Conservation (phyloP, 768 basidiomycete genomes). For the Goffeauzyma gilvescens region DNA sequence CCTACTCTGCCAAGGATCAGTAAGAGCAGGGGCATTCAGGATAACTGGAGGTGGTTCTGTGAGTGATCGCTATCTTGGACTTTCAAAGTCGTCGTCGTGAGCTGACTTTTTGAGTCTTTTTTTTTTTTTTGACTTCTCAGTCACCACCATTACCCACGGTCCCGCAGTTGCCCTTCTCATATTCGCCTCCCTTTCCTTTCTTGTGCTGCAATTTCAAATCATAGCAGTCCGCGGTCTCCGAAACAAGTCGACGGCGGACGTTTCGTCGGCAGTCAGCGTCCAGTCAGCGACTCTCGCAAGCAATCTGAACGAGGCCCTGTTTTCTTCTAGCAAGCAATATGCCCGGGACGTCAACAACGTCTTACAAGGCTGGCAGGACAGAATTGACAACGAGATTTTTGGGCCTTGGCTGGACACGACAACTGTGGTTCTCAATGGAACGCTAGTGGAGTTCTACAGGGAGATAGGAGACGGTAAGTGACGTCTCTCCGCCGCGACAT, state of each 20-base stretch:
- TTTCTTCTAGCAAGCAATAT: constrained; percentile 56
- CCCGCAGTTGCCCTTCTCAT: constrained; percentile 78
- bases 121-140: background rate
- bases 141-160: constrained; percentile 50
- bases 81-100: no score
- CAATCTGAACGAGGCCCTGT: constrained; percentile 66
- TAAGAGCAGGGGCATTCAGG: constrained; percentile 36
- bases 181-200: constrained; percentile 74
- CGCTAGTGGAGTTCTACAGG: constrained; percentile 66
- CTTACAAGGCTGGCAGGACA: constrained; percentile 49
- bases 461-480: constrained; percentile 60
- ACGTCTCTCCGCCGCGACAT: background rate
- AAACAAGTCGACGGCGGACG: constrained; percentile 41
- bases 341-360: constrained; percentile 57
- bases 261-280: constrained; percentile 49
- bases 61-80: no score
- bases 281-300: constrained; percentile 13
- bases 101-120: background rate
- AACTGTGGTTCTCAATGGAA: constrained; percentile 67
- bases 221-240: constrained; percentile 56
- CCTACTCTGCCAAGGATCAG: constrained; percentile 14
- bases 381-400: constrained; percentile 70
- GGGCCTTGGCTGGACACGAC: constrained; percentile 80
- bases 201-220: constrained; percentile 74
- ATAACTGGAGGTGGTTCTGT: constrained; percentile 63